Evolutionary conservation across 768 basidiomycete species (phyloP).

Genomic region (Boletus rufocinnamomeus): DNA sequence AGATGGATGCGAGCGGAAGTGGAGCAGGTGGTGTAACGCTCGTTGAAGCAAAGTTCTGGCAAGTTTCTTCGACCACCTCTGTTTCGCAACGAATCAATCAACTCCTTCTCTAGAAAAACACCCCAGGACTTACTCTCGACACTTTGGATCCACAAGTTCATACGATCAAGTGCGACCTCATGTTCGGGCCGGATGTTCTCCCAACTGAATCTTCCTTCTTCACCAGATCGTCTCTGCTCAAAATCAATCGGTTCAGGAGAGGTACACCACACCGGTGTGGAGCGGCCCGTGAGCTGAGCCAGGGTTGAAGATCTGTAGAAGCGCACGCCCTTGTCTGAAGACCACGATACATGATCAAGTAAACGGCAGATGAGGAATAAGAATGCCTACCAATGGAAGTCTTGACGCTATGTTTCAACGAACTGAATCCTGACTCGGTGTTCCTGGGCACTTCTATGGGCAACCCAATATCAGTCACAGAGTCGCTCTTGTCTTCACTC

Average conservation of each 20-base stretch:
- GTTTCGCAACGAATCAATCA: conserved; percentile 13
- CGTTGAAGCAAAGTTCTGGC: conserved; percentile 67
- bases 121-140: conserved; percentile 67
- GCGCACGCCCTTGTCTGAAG: conserved; percentile 66
- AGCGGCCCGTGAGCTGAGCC: conserved; percentile 40
- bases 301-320: conserved; percentile 65
- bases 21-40: conserved; percentile 54
- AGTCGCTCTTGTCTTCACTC: conserved; percentile 8
- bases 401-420: conserved; percentile 70
- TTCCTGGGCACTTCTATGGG: conserved; percentile 28
- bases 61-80: conserved; percentile 84
- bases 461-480: conserved; percentile 26
- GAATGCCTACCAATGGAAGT: conserved; percentile 64
- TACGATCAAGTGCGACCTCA: conserved; percentile 52
- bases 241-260: conserved; percentile 36
- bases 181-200: conserved; percentile 36
- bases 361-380: conserved; percentile 2
- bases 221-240: conserved; percentile 34
- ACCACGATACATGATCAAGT: not conserved
- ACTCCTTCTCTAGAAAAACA: not conserved
- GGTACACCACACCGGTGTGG: conserved; percentile 32
- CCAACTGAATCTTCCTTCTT: conserved; percentile 38
- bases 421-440: conserved; percentile 43
- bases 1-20: conserved; percentile 60
- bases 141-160: conserved; percentile 81